These are phyloP conservation scores for Rhododendron mucronatum DNA, from an alignment of 148 eudicot genomes.

Conservation along the genomic window DNA sequence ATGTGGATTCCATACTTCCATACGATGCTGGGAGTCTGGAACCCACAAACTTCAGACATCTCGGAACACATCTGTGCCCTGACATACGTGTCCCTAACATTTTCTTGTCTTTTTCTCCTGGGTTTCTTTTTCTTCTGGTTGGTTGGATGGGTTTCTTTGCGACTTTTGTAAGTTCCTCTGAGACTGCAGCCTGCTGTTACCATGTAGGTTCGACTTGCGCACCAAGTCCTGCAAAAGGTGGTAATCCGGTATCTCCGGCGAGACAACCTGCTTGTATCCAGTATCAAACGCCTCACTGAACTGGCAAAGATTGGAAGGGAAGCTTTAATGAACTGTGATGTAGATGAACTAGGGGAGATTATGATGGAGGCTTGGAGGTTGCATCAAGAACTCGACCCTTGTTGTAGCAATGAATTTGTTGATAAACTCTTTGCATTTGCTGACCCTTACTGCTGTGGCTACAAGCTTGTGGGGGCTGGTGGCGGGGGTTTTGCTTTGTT, in stretches of 20 bases:
- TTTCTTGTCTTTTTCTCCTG: background rate
- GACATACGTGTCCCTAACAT: background rate
- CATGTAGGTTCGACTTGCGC: conserved; percentile 88
- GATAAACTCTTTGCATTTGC: conserved; percentile 70
- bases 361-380: conserved; percentile 95
- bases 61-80: background rate
- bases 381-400: conserved; percentile 97
- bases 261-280: conserved; percentile 81
- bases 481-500: conserved; percentile 95
- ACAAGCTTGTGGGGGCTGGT: conserved; percentile 99
- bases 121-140: background rate
- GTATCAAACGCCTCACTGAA: conserved; percentile 91
- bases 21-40: too few relatives aligned
- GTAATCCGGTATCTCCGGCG: conserved; percentile 80
- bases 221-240: conserved; percentile 86
- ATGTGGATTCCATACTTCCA: background rate
- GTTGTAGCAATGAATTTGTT: conserved; percentile 78
- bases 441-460: conserved; percentile 70
- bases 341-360: conserved; percentile 68
- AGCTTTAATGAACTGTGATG: conserved; percentile 77
- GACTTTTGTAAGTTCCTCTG: background rate
- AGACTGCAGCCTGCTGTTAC: background rate
- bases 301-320: conserved; percentile 90
- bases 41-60: background rate
- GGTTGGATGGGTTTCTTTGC: background rate